Percentiles rank a stretch among this genome's conserved stretches.
Evolutionary conservation across 441 rosid species (phyloP).

Genomic region (Jatropha multifida): DNA sequence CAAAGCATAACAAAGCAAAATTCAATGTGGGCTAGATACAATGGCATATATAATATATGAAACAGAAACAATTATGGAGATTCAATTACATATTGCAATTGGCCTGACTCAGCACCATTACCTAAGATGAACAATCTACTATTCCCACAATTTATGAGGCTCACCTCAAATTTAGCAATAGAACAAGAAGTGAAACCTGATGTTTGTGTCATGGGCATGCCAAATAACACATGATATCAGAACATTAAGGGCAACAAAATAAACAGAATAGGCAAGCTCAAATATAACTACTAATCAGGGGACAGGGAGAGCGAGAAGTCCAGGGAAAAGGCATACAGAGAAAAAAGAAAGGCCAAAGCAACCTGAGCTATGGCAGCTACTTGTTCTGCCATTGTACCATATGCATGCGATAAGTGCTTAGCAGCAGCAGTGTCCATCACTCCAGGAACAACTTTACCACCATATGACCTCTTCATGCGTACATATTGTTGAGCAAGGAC

Average conservation of each 20-base stretch:
- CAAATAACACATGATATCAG: neutral
- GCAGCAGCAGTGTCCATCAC: constrained; percentile 83
- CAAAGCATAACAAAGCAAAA: neutral
- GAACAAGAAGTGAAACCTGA: neutral
- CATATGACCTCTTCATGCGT: constrained; percentile 79
- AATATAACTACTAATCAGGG: neutral
- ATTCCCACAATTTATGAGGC: neutral
- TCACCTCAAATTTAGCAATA: constrained; percentile 5
- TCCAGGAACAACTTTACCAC: constrained; percentile 82
- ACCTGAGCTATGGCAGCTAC: constrained; percentile 95
- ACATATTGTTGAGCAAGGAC: constrained; percentile 80
- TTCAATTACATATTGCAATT: neutral
- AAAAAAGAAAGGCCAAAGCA: constrained; percentile 15
- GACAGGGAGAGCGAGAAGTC: neutral
- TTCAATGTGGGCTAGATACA: neutral
- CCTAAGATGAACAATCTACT: neutral
- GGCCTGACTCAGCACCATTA: neutral
- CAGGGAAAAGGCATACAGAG: neutral
- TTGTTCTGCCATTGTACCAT: constrained; percentile 75
- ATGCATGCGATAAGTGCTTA: constrained; percentile 89
- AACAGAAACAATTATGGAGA: neutral
- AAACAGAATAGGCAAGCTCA: neutral
- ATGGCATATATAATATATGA: neutral
- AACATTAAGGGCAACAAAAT: neutral
- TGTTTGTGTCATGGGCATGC: neutral